Evolutionary conservation across 441 rosid genomes (phyloP), one percentile per base, ranked within the genome.

Genomic region (Eutrema salsugineum): DNA sequence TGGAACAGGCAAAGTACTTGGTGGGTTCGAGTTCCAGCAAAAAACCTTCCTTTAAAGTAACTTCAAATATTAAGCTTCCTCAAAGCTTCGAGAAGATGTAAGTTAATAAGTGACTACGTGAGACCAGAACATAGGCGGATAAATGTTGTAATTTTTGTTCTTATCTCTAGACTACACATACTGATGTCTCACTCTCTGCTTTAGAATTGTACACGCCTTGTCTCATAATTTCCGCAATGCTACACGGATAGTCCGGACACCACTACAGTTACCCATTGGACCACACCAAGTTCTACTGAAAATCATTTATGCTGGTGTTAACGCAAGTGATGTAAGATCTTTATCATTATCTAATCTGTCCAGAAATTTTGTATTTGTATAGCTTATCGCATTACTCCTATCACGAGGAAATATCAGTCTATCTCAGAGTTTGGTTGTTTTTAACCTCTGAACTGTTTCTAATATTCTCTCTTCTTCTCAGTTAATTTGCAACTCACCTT

Each of bases 321-420:
- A 95, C 79, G 98, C 99, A 17, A 95, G 99, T 81, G 99, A 95
- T 85, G 99, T 95, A 93, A 91, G 98, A 87, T 78, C 36, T 16
- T 24, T 24, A 24, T 24, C 3, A 24, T 24, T 24, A 4, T 56
- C 7, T 50, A 19, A 63, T 54, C 5, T 49, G 0, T 14, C 3
- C 63, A 47, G 11, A 22, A 22, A 47, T 44, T 22, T 3, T 16
- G 33, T 27, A 44, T 11, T 24, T 72, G 14, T 40, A 17, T 33
- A 4, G 48, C 17, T 49, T 67, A 43, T 62, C 5, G 11, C 2
- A 32, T 3, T 19, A 68, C 65, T 14, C 46, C 40, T 67, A 68
- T 33, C 66, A 51, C 17, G 11, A n/a, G 30, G 27, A 10, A 11
- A 5, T 62, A 39, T 42, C 20, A n/a, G 7, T 46, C 46, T 75